A percentile compares a stretch with the other conserved stretches of the same genome.
Conservation (phyloP, 768 basidiomycete species). For the Boletus fagicola region DNA sequence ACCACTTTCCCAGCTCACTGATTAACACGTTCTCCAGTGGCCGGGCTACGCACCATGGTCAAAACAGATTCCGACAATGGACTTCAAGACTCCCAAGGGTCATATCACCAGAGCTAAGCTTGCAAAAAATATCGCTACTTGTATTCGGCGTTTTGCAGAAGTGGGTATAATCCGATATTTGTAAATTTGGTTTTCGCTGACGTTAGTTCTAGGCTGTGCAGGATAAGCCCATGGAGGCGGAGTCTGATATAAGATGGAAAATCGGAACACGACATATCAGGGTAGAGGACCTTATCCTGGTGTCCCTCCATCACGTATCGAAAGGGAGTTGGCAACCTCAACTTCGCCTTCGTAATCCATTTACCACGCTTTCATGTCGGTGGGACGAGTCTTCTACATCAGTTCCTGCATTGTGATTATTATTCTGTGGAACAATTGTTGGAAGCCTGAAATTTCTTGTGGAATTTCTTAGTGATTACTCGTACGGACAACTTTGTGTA, state of each 20-base stretch:
- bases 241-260: slow-evolving; percentile 58
- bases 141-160: slow-evolving; percentile 64
- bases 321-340: slow-evolving; percentile 84
- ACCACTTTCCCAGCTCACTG: not conserved
- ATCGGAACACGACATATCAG: slow-evolving; percentile 58
- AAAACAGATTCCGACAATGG: slow-evolving; percentile 78
- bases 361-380: not conserved
- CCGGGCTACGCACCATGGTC: slow-evolving; percentile 78
- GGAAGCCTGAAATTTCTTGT: not conserved
- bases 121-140: slow-evolving; percentile 78
- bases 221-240: slow-evolving; percentile 57
- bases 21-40: slow-evolving; percentile 49
- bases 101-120: slow-evolving; percentile 76
- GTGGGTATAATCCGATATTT: slow-evolving; percentile 34
- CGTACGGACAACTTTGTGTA: not conserved
- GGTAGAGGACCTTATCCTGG: slow-evolving; percentile 66
- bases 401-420: not conserved
- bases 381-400: slow-evolving; percentile 3
- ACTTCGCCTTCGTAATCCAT: slow-evolving; percentile 44
- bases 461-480: not conserved
- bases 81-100: slow-evolving; percentile 74
- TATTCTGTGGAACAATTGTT: not conserved
- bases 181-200: slow-evolving; percentile 2
- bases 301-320: slow-evolving; percentile 80
- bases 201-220: slow-evolving; percentile 44